A percentile compares a stretch with the other conserved stretches of the same genome.
phyloP scores from a whole-genome alignment of 2,329 filamentous ascomycete genomes.

The Alternaria atra region DNA sequence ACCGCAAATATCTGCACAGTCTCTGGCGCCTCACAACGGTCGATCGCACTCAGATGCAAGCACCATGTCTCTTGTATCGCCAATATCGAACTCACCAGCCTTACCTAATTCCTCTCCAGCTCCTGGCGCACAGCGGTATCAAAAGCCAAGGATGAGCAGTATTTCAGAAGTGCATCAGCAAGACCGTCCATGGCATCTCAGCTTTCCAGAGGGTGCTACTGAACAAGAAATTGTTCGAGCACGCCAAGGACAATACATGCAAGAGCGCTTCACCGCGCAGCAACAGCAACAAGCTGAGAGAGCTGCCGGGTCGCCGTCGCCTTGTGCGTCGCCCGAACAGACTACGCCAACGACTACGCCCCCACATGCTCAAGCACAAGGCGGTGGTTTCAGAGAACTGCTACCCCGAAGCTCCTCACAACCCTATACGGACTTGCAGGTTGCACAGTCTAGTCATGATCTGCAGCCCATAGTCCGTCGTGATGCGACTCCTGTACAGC shows the following conservation, averaged over 20 bases:
- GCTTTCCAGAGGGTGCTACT: conserved; percentile 45
- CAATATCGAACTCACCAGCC: conserved; percentile 38
- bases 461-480: conserved; percentile 17
- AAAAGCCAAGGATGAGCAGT: conserved; percentile 47
- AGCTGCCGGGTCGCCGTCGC: conserved; percentile 43
- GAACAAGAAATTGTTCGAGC: conserved; percentile 50
- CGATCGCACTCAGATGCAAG: conserved; percentile 42
- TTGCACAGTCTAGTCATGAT: conserved; percentile 16
- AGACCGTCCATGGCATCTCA: conserved; percentile 46
- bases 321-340: conserved; percentile 34
- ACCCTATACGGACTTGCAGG: conserved; percentile 29
- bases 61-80: conserved; percentile 42
- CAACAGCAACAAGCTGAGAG: conserved; percentile 45
- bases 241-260: conserved; percentile 48
- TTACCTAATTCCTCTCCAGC: conserved; percentile 18
- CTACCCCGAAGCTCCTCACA: conserved; percentile 44
- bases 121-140: conserved; percentile 27
- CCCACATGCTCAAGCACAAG: conserved; percentile 23
- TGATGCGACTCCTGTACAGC: conserved; percentile 32
- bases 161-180: conserved; percentile 44
- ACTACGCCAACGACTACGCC: conserved; percentile 24
- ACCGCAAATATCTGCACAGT: conserved; percentile 45
- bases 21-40: conserved; percentile 31
- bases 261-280: conserved; percentile 44
- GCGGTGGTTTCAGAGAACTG: conserved; percentile 47